phyloP scores from a whole-genome alignment of 345 rosid species.

The Mercurialis annua region DNA sequence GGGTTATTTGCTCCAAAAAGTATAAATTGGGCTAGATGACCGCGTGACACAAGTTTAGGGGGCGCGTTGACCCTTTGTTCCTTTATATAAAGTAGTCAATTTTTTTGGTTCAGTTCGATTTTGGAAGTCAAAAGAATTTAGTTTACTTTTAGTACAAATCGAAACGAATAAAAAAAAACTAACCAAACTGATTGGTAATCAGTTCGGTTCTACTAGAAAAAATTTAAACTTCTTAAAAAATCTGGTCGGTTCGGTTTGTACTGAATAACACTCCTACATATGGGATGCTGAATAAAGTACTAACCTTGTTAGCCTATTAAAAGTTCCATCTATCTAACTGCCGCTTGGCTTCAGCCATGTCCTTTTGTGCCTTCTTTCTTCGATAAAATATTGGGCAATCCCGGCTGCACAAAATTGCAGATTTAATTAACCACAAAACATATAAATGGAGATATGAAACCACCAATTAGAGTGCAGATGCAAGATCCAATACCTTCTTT shows the following conservation, averaged over 20 bases:
- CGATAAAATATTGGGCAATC: constrained; percentile 98
- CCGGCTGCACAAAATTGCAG: constrained; percentile 47
- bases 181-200: too few species aligned
- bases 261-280: too few species aligned
- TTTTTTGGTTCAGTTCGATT: background rate
- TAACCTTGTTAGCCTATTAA: constrained; percentile 26
- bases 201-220: too few species aligned
- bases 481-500: background rate
- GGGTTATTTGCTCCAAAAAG: too few species aligned
- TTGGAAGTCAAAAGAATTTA: too few species aligned
- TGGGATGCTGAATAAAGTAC: background rate
- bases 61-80: too few species aligned
- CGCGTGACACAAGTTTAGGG: too few species aligned
- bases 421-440: background rate
- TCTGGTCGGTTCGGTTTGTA: too few species aligned
- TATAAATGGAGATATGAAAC: background rate
- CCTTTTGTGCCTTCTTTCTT: constrained; percentile 92
- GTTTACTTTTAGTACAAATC: too few species aligned
- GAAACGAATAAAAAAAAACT: too few species aligned
- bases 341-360: constrained; percentile 77
- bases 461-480: background rate
- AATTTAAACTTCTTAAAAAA: too few species aligned
- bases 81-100: background rate
- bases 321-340: constrained; percentile 87
- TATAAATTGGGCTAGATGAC: too few species aligned